phyloP scores from a whole-genome alignment of 495 filamentous ascomycete genomes.

The Lentithecium fluviatile region DNA sequence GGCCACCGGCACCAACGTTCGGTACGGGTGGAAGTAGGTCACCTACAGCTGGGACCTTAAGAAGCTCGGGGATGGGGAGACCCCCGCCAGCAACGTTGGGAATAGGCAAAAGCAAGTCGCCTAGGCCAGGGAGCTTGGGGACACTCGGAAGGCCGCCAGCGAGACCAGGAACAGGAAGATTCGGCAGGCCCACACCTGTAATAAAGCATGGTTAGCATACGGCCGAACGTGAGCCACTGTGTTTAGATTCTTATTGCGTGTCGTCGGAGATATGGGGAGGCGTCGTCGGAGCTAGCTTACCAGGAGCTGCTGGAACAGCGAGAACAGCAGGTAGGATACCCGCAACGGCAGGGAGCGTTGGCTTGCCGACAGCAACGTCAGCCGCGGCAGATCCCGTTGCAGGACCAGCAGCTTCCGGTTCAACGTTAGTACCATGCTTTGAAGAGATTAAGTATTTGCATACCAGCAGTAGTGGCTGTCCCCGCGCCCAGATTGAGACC shows the following conservation, averaged over 20 bases:
- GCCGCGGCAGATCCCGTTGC: neutral
- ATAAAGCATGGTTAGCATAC: too few species aligned
- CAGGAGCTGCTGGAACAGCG: neutral
- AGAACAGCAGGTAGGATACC: neutral
- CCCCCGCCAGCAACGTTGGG: neutral
- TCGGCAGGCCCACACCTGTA: neutral
- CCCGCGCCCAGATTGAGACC: neutral
- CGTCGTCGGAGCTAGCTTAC: neutral
- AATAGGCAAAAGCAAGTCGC: too few species aligned
- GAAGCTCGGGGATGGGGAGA: neutral
- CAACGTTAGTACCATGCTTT: neutral
- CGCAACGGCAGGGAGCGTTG: neutral
- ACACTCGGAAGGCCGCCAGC: neutral
- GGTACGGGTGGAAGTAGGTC: neutral
- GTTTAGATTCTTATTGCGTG: too few species aligned
- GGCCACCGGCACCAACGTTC: neutral
- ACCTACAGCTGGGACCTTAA: neutral
- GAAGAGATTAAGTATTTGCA: neutral
- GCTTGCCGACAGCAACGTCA: neutral
- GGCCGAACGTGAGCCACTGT: too few species aligned
- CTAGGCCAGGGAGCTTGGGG: neutral
- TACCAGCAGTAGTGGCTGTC: neutral
- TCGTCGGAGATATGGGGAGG: too few species aligned
- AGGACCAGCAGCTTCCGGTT: neutral
- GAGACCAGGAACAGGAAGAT: conserved; percentile 1